Evolutionary conservation across 352 stramenopile species (phyloP).

Genomic region (Phytophthora megakarya): DNA sequence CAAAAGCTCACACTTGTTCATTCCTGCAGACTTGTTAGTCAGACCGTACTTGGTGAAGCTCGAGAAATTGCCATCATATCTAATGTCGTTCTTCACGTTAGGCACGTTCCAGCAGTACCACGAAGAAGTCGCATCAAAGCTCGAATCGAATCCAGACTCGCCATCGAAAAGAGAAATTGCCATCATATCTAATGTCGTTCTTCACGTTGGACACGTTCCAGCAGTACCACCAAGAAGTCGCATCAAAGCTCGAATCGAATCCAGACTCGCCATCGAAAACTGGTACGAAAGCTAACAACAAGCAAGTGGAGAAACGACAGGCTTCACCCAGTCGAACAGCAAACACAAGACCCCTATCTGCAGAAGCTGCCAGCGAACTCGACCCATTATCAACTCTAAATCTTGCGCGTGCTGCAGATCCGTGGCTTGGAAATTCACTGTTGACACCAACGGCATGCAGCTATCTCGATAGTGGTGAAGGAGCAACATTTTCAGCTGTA

Average conservation of each 20-base stretch:
- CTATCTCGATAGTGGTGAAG: slow-evolving; percentile 21
- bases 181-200: too few relatives aligned
- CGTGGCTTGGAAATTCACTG: slow-evolving; percentile 54
- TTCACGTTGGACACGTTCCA: slow-evolving; percentile 39
- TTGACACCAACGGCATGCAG: slow-evolving; percentile 28
- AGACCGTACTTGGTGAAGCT: neutral
- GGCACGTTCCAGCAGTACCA: slow-evolving; percentile 38
- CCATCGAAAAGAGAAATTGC: too few relatives aligned
- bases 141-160: slow-evolving; percentile 21
- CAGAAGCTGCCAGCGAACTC: slow-evolving; percentile 42
- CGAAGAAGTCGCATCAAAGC: slow-evolving; percentile 21
- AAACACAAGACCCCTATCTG: slow-evolving; percentile 11
- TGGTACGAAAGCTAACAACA: slow-evolving; percentile 4
- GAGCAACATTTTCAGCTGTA: slow-evolving; percentile 25
- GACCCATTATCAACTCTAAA: slow-evolving; percentile 59
- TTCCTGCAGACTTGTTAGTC: neutral
- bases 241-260: slow-evolving; percentile 22
- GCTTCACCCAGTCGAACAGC: slow-evolving; percentile 18
- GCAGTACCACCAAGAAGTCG: slow-evolving; percentile 29
- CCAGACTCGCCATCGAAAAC: slow-evolving; percentile 13
- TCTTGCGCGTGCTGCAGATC: slow-evolving; percentile 50
- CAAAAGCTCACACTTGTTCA: neutral
- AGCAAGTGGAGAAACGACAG: slow-evolving; percentile 22
- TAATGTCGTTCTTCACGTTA: slow-evolving; percentile 40
- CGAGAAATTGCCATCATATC: neutral